A percentile compares a stretch with the other conserved stretches of the same genome.
Conservation (phyloP, 2,329 filamentous ascomycete species). For the Aspergillus eucalypticola region DNA sequence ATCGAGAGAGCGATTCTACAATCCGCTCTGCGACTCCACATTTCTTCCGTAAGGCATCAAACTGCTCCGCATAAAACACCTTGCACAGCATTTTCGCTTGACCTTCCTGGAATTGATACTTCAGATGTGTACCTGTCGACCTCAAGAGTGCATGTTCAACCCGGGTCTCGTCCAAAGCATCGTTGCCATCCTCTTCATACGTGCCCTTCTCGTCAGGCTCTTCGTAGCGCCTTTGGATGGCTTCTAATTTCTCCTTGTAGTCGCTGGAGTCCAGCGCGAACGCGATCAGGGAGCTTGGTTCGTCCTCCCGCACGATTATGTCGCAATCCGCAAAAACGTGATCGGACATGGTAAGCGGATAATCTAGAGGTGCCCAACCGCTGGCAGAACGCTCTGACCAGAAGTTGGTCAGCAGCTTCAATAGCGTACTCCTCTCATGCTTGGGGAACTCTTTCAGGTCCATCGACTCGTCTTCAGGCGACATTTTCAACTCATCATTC, state of each 20-base stretch:
- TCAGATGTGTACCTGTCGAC: conserved; percentile 85
- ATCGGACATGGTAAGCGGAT: conserved; percentile 82
- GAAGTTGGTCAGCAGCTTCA: conserved; percentile 96
- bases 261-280: conserved; percentile 86
- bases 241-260: conserved; percentile 77
- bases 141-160: conserved; percentile 84
- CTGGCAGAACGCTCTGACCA: conserved; percentile 98
- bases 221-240: conserved; percentile 40
- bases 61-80: conserved; percentile 97
- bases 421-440: conserved; percentile 86
- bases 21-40: conserved; percentile 93
- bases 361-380: conserved; percentile 89
- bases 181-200: conserved; percentile 33
- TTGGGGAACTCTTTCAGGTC: conserved; percentile 77
- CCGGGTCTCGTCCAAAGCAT: conserved; percentile 63
- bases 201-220: conserved; percentile 29
- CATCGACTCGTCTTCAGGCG: conserved; percentile 56
- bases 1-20: conserved; percentile 90
- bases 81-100: conserved; percentile 97
- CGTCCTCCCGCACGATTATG: conserved; percentile 95
- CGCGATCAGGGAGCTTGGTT: conserved; percentile 93
- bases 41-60: conserved; percentile 89
- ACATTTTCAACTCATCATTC: conserved; percentile 56
- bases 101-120: conserved; percentile 92
- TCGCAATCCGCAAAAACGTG: conserved; percentile 97